Evolutionary conservation across 352 stramenopile species (phyloP).

Genomic region (Phytopythium boreale): DNA sequence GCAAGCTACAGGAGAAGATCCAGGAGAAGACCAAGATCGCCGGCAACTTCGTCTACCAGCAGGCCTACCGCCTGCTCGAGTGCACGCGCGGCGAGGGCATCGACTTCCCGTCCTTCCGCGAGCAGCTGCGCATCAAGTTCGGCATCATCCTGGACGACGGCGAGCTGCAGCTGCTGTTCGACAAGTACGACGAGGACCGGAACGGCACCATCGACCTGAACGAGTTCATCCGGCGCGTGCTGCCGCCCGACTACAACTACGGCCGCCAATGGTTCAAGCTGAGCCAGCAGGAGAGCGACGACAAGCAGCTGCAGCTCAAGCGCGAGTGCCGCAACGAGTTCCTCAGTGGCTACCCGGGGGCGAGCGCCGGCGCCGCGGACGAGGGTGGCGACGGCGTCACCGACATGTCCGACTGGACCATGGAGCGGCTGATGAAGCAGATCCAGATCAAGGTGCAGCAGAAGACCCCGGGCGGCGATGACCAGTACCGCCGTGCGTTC

Average conservation of each 20-base stretch:
- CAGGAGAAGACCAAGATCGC: constrained; percentile 83
- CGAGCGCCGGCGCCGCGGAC: constrained; percentile 8
- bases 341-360: constrained; percentile 25
- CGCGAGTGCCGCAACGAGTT: constrained; percentile 68
- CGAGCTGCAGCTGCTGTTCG: constrained; percentile 75
- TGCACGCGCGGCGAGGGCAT: constrained; percentile 71
- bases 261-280: constrained; percentile 70
- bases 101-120: constrained; percentile 69
- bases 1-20: constrained; percentile 84
- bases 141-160: constrained; percentile 72
- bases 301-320: constrained; percentile 48
- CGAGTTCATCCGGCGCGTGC: constrained; percentile 76
- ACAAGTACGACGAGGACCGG: constrained; percentile 81
- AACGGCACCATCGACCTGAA: constrained; percentile 82
- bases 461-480: constrained; percentile 69
- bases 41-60: constrained; percentile 84
- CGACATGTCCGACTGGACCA: constrained; percentile 55
- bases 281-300: constrained; percentile 66
- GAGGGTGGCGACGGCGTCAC: constrained; percentile 40
- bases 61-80: constrained; percentile 80
- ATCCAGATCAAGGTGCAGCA: constrained; percentile 81
- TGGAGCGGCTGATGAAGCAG: constrained; percentile 61
- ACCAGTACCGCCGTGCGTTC: constrained; percentile 77
- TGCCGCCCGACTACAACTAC: constrained; percentile 77
- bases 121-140: constrained; percentile 77